Evolutionary conservation across 257 asterid genomes (phyloP).

Genomic region (Nicotiana noctiflora): DNA sequence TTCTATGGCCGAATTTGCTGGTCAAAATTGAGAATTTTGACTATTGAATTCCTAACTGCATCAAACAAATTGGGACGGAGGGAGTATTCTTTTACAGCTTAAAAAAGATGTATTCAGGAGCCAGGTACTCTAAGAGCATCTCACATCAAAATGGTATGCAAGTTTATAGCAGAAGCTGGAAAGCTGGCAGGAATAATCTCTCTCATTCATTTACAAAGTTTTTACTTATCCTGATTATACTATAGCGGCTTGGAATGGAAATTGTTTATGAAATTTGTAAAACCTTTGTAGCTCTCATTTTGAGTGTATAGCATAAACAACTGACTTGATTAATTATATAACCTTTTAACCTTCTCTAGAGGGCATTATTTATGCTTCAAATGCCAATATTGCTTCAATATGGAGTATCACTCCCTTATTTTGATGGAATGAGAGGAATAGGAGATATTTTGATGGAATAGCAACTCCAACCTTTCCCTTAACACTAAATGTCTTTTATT

Average conservation of each 20-base stretch:
- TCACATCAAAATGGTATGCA: neutral
- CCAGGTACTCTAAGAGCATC: neutral
- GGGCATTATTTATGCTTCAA: neutral
- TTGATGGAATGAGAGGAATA: no score
- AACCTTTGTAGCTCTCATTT: neutral
- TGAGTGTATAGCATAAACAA: neutral
- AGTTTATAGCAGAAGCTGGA: neutral
- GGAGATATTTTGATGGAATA: no score
- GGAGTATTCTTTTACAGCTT: neutral
- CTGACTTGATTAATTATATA: neutral
- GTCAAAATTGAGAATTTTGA: no score
- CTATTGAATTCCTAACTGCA: no score
- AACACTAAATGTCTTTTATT: no score
- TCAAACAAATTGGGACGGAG: no score
- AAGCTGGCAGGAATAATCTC: neutral
- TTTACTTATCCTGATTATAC: neutral
- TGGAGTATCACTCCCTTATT: neutral
- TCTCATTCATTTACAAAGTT: constrained; percentile 1
- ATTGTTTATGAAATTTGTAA: neutral
- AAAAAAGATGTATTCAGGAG: neutral
- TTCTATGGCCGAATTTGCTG: no score
- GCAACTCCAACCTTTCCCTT: no score
- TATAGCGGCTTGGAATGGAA: neutral
- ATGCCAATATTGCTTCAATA: neutral
- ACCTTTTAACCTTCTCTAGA: neutral